phyloP scores from a whole-genome alignment of 2,329 filamentous ascomycete species.

The Penicillium sp. region DNA sequence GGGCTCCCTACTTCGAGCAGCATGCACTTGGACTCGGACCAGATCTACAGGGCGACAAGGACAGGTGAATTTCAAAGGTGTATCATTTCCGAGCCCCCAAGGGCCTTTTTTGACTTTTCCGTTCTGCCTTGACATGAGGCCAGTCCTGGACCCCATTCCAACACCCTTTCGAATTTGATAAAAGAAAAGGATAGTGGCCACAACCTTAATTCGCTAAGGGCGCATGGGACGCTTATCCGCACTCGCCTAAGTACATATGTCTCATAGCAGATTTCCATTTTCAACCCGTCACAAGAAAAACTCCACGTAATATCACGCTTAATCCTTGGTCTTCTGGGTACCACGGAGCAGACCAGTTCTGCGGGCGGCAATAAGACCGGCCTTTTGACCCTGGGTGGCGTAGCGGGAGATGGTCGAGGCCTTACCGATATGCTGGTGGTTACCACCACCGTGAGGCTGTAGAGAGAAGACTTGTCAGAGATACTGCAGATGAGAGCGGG shows the following conservation, averaged over 20 bases:
- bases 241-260: conserved; percentile 48
- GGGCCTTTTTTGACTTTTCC: conserved; percentile 31
- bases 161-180: conserved; percentile 35
- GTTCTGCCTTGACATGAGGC: conserved; percentile 31
- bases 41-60: conserved; percentile 18
- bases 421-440: conserved; percentile 99
- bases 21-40: background rate
- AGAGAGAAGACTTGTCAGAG: conserved; percentile 28
- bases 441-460: conserved; percentile 93
- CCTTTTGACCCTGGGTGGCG: conserved; percentile 98
- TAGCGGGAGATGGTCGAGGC: conserved; percentile 99
- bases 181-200: conserved; percentile 41
- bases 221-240: conserved; percentile 42
- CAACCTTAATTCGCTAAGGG: conserved; percentile 47
- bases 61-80: conserved; percentile 28
- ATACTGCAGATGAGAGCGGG: conserved; percentile 1
- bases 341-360: conserved; percentile 99
- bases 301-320: conserved; percentile 65
- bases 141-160: conserved; percentile 30
- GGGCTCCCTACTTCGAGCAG: too few relatives aligned
- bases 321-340: conserved; percentile 99
- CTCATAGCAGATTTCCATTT: conserved; percentile 47
- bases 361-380: conserved; percentile 99
- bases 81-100: conserved; percentile 30
- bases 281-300: conserved; percentile 57